Evolutionary conservation across 2,329 filamentous ascomycete species (phyloP), one percentile per base, ranked within the genome.

Genomic region (Fusarium xyrophilum): DNA sequence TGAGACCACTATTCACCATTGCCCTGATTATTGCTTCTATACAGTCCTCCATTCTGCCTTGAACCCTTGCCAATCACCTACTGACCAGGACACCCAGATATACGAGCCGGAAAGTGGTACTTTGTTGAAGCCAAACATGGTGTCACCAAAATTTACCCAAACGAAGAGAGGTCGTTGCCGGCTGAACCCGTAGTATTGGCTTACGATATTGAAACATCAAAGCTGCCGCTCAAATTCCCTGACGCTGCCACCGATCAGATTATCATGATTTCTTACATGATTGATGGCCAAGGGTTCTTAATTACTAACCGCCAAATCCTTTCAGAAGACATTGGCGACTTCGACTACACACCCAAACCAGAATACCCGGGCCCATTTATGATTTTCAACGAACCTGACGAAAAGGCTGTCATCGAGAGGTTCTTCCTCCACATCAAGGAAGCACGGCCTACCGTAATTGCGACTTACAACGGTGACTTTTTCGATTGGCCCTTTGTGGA

Each of bases 181-280:
- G 94, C 96, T 25, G 96, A 99, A 75, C 96, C 96, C 2, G 92
- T 98, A n/a, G 92, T 99, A 23, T 91, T 99, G 86, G 96, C 96
- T n/a, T 99, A 90, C 80, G 96, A 99, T 88, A 99, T 99, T 75
- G 96, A 99, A 80, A 99, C 96, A 5, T 95, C 93, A 8, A 99
- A 99, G 76, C 84, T 96, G 19, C 96, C 96, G 3, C 84, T 99
- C 56, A 99, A 99, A 79, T 99, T 99, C 73, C 96, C 96, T 28
- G 96, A 99, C 76, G 90, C 96, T 3, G 87, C 93, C 7, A 90
- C 97, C 67, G 96, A 99, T 80, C 95, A 97, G 78, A 91, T 99
- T 76, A 99, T 99, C 94, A 99, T 99, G 96, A 95, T 99, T 78
- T 99, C 96, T 33, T 99, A 99, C 83, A 99, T 99, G 96, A 98